phyloP scores from a whole-genome alignment of 108 stramenopile genomes.

The Cyclotella sp. region DNA sequence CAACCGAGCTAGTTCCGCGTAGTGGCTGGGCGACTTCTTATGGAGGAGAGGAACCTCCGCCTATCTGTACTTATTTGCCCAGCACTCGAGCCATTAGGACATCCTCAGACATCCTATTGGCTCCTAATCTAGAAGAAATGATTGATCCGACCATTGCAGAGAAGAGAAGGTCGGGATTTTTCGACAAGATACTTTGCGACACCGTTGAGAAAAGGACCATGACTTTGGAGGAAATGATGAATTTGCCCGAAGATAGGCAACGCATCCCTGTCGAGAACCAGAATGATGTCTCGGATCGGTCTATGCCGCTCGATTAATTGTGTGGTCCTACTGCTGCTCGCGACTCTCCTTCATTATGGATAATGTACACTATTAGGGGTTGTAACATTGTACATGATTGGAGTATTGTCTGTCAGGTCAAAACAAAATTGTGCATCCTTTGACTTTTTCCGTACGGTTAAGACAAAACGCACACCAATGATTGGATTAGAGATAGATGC shows the following conservation, averaged over 20 bases:
- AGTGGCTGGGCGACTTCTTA: conserved; percentile 25
- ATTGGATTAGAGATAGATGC: no score
- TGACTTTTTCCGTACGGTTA: no score
- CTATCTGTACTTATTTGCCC: conserved; percentile 35
- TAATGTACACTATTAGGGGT: no score
- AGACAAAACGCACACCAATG: no score
- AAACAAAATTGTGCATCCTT: no score
- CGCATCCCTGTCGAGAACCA: neutral
- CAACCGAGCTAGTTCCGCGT: conserved; percentile 39
- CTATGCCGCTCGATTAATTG: neutral
- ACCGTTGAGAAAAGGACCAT: conserved; percentile 39
- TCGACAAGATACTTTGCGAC: conserved; percentile 29
- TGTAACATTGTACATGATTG: no score
- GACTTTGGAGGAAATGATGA: conserved; percentile 45
- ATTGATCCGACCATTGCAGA: conserved; percentile 52
- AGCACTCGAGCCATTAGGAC: conserved; percentile 17
- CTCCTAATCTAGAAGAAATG: conserved; percentile 53
- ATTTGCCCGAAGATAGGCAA: conserved; percentile 28
- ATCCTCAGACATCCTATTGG: conserved; percentile 9
- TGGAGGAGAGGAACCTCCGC: conserved; percentile 34
- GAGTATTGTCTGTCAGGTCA: no score
- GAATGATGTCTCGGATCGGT: no score
- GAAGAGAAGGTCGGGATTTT: conserved; percentile 43
- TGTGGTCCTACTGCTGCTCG: neutral
- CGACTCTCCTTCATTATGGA: neutral